phyloP scores from a whole-genome alignment of 108 stramenopile species.

The Conticribra guillardii region DNA sequence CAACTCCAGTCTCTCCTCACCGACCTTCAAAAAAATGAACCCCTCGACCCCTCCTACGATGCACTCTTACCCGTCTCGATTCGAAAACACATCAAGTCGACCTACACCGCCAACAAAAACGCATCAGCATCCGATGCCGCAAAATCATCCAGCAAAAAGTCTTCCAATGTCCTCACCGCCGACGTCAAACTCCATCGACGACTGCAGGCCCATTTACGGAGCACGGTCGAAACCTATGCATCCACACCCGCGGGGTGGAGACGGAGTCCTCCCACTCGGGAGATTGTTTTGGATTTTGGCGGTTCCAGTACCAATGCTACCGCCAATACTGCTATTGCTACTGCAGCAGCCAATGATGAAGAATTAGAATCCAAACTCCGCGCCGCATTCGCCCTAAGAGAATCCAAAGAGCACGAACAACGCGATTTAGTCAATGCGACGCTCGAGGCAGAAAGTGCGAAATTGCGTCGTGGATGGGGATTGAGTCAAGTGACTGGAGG shows the following conservation, averaged over 20 bases:
- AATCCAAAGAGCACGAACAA: constrained; percentile 84
- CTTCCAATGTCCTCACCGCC: constrained; percentile 23
- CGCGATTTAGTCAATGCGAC: constrained; percentile 74
- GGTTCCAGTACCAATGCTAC: constrained; percentile 5
- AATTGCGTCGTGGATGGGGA: constrained; percentile 42
- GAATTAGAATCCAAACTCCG: constrained; percentile 63
- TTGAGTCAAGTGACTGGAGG: constrained; percentile 27
- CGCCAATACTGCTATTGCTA: constrained; percentile 26
- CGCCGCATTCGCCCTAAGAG: constrained; percentile 81
- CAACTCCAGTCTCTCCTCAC: constrained; percentile 43
- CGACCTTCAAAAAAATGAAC: constrained; percentile 56
- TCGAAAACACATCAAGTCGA: constrained; percentile 54
- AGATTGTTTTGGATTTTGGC: constrained; percentile 46
- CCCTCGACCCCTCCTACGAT: constrained; percentile 82
- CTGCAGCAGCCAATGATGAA: constrained; percentile 10
- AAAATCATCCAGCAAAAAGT: constrained; percentile 13
- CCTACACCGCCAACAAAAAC: constrained; percentile 51
- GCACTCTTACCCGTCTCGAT: constrained; percentile 56
- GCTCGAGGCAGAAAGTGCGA: constrained; percentile 52
- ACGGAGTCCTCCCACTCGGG: constrained; percentile 41
- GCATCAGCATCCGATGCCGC: constrained; percentile 12
- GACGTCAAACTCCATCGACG: constrained; percentile 47
- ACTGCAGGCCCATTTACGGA: constrained; percentile 58
- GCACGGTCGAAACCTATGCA: constrained; percentile 66
- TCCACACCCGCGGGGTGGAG: constrained; percentile 49